A percentile compares a stretch with the other conserved stretches of the same genome.
phyloP scores from a whole-genome alignment of 2,329 filamentous ascomycete genomes.

The Fusarium pseudoanthophilum region DNA sequence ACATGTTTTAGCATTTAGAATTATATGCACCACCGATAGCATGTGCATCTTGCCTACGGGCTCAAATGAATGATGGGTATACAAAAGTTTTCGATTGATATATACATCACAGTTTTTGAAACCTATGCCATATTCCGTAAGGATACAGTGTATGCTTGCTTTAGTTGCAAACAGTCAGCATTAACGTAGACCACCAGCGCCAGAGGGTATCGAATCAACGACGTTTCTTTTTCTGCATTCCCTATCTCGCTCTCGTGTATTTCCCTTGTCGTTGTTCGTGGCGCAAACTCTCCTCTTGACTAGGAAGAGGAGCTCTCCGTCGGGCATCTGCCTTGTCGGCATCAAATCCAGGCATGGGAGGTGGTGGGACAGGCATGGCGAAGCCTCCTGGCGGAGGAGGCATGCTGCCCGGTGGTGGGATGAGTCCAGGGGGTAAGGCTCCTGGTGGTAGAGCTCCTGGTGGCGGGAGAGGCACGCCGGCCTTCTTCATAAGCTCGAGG shows the following conservation, averaged over 20 bases:
- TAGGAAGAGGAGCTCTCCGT: constrained; percentile 77
- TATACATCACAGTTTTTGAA: constrained; percentile 15
- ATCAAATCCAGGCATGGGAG: constrained; percentile 51
- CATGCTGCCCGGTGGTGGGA: constrained; percentile 54
- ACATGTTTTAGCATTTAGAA: neutral
- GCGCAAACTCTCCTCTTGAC: constrained; percentile 83
- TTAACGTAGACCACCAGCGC: constrained; percentile 39
- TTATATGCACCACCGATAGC: neutral
- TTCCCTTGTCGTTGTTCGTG: constrained; percentile 77
- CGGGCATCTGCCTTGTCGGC: constrained; percentile 49
- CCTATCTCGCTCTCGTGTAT: constrained; percentile 64
- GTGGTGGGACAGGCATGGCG: constrained; percentile 51
- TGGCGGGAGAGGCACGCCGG: constrained; percentile 70
- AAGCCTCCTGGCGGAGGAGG: constrained; percentile 50
- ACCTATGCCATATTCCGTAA: neutral
- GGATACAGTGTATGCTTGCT: neutral
- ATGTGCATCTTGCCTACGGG: neutral
- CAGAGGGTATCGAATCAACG: constrained; percentile 37
- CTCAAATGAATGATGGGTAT: constrained; percentile 9
- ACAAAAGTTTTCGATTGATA: constrained; percentile 9
- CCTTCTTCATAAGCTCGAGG: constrained; percentile 73
- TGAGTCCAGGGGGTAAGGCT: constrained; percentile 56
- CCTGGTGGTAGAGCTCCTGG: constrained; percentile 59
- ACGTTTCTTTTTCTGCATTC: neutral
- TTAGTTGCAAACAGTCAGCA: neutral